A percentile compares a stretch with the other conserved stretches of the same genome.
Conservation (phyloP, 2,329 filamentous ascomycete genomes). For the Monilinia vaccinii-corymbosi region DNA sequence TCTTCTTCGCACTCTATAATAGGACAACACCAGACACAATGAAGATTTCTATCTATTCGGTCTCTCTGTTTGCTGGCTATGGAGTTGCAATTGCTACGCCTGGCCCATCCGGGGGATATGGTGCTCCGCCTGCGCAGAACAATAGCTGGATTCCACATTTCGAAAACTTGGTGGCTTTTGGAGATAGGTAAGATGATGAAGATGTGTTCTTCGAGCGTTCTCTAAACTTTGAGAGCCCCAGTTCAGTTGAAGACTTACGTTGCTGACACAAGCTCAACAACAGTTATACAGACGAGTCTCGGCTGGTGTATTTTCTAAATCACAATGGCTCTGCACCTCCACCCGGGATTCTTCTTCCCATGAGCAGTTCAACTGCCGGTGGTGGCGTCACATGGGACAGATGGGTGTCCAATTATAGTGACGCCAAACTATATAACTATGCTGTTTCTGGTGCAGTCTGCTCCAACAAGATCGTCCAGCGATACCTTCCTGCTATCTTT, state of each 20-base stretch:
- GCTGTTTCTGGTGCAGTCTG: constrained; percentile 66
- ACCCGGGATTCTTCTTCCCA: constrained; percentile 41
- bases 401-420: constrained; percentile 51
- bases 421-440: constrained; percentile 54
- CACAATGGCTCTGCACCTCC: constrained; percentile 54
- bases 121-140: not conserved
- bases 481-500: constrained; percentile 42
- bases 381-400: constrained; percentile 64
- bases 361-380: constrained; percentile 44
- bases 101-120: not conserved
- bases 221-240: too few species aligned
- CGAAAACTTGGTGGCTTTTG: constrained; percentile 58
- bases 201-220: not conserved
- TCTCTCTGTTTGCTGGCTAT: not conserved
- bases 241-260: not conserved
- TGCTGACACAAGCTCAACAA: not conserved
- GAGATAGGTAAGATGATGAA: constrained; percentile 48
- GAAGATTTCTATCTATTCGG: not conserved
- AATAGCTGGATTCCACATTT: constrained; percentile 37
- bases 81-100: not conserved
- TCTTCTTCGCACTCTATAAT: not conserved
- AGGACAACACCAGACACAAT: not conserved
- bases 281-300: constrained; percentile 61
- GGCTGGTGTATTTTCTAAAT: constrained; percentile 51
- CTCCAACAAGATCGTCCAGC: constrained; percentile 56